Evolutionary conservation across 768 basidiomycete genomes (phyloP), one percentile per base, ranked within the genome.

Genomic region (Pisolithus microcarpus): DNA sequence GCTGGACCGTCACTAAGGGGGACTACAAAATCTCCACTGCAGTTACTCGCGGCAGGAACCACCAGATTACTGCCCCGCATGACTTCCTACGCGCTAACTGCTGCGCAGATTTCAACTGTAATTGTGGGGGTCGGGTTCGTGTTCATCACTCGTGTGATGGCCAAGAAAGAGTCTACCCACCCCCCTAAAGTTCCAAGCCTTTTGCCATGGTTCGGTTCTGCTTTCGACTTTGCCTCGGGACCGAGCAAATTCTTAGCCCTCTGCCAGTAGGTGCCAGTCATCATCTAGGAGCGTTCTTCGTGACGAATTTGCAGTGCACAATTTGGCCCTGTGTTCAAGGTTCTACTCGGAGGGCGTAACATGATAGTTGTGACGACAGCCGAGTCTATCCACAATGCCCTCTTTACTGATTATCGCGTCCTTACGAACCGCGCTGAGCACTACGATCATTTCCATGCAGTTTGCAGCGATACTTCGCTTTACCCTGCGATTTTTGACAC

Each of bases 261-360:
- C 49, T 63, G 62, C 58, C 63, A 53, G 62, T 30, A 30, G 6
- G 30, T 30, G 30, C 10, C 19, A 15, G 26, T 26, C 3, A 18
- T 18, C 13, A 4, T 40, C 30, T 30, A 30, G 6, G 8, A 30
- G 30, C 30, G 30, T 19, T 18, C 9, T 18, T 18, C n/a, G 26
- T 36, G 5, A 23, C 18, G 9, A 2, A 4, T 18, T 21, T 13
- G 26, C 23, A 64, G 62, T 30, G 30, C 30, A 7, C 30, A 30
- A 30, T 30, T 30, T 30, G 30, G 30, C 8, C 30, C 30, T 10
- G 39, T 52, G 3, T 64, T 55, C 42, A 44, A 48, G 10, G 34
- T 64, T 7, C 52, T 52, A 1, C 56, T 64, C 26, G 61, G 63
- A 31, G 26, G 37, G 40, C 47, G 56, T 58, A 16, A n/a, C 5